Percentiles rank a stretch among this genome's conserved stretches.
phyloP scores from a whole-genome alignment of 495 filamentous ascomycete genomes.

The Lepraria neglecta region DNA sequence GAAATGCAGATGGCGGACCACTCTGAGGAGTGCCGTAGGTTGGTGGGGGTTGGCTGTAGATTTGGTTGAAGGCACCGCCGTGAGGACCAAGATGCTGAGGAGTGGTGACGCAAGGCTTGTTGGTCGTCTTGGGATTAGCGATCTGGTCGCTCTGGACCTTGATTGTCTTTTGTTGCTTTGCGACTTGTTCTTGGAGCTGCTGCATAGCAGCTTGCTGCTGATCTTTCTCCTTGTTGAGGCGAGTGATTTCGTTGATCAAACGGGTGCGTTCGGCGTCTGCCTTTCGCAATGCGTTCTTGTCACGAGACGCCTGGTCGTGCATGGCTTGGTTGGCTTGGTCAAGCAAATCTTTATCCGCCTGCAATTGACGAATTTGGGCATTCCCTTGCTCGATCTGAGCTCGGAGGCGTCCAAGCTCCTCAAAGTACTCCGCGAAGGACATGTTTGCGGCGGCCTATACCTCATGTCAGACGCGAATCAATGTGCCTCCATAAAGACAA shows the following conservation, averaged over 20 bases:
- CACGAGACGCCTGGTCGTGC: too few relatives aligned
- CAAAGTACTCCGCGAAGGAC: too few relatives aligned
- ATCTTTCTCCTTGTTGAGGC: not conserved
- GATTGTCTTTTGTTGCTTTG: conserved; percentile 29
- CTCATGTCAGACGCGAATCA: too few relatives aligned
- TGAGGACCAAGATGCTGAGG: not conserved
- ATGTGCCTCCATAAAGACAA: too few relatives aligned
- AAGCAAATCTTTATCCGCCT: too few relatives aligned
- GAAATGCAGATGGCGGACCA: not conserved
- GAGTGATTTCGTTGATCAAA: not conserved
- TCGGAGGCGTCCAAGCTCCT: too few relatives aligned
- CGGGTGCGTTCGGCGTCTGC: too few relatives aligned
- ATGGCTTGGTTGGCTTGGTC: too few relatives aligned
- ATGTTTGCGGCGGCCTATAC: too few relatives aligned
- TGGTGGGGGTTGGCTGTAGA: conserved; percentile 11
- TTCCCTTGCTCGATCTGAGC: too few relatives aligned
- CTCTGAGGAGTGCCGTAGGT: not conserved
- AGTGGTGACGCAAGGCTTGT: not conserved
- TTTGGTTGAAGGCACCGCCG: not conserved
- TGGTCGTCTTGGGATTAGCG: conserved; percentile 15
- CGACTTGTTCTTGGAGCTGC: conserved; percentile 24
- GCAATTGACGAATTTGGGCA: too few relatives aligned
- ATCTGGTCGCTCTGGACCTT: conserved; percentile 32
- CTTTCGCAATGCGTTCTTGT: too few relatives aligned
- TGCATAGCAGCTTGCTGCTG: not conserved